Conservation (phyloP, 768 basidiomycete species). For the Tulasnella sp. region DNA sequence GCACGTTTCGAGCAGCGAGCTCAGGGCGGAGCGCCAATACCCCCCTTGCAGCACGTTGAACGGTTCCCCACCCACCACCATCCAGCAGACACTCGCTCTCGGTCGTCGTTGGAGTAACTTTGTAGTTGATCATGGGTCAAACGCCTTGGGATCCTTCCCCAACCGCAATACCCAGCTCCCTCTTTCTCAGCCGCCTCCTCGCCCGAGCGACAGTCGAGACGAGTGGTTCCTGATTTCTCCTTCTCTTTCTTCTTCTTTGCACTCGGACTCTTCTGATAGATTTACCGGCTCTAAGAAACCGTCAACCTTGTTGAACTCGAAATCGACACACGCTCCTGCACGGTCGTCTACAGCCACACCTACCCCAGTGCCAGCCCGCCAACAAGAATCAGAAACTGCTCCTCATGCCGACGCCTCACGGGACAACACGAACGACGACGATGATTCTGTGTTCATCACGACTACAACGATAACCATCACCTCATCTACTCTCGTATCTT, state of each 20-base stretch:
- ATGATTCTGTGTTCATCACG: neutral
- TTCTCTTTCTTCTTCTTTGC: slow-evolving; percentile 19
- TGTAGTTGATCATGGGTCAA: slow-evolving; percentile 66
- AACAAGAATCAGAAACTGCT: neutral
- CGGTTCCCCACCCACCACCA: neutral
- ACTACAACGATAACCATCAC: neutral
- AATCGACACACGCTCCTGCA: neutral
- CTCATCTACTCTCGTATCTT: neutral
- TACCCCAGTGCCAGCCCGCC: neutral
- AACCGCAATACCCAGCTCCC: neutral
- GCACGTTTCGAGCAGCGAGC: neutral
- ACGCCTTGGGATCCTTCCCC: slow-evolving; percentile 60
- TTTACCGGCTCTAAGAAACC: neutral
- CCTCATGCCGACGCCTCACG: neutral
- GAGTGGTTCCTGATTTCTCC: slow-evolving; percentile 30
- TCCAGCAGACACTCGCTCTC: neutral
- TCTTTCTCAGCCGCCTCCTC: slow-evolving; percentile 21
- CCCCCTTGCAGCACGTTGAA: neutral
- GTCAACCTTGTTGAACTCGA: neutral
- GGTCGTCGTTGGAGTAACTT: neutral
- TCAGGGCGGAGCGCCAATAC: neutral
- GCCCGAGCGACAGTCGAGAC: slow-evolving; percentile 23
- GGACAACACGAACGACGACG: neutral
- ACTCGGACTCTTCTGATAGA: neutral
- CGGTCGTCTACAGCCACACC: neutral